Conservation (phyloP, 768 basidiomycete genomes). For the Suillus occidentalis region DNA sequence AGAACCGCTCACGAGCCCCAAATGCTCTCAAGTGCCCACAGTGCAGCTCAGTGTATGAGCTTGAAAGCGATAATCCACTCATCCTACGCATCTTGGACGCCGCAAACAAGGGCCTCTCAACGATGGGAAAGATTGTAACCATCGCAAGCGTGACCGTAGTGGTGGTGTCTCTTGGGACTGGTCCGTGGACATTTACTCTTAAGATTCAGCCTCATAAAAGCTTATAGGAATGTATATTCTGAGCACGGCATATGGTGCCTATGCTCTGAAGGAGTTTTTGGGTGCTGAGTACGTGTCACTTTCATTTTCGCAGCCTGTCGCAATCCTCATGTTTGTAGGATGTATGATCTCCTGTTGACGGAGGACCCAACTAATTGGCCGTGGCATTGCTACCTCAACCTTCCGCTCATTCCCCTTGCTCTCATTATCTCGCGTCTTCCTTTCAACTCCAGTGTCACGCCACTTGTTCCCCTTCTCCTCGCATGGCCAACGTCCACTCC, state of each 20-base stretch:
- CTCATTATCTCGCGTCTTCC: conserved; percentile 65
- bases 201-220: conserved; percentile 32
- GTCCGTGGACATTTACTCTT: conserved; percentile 39
- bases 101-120: conserved; percentile 50
- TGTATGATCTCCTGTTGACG: conserved; percentile 64
- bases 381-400: conserved; percentile 71
- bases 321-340: conserved; percentile 33
- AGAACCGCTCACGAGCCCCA: conserved; percentile 46
- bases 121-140: conserved; percentile 52
- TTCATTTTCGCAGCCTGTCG: neutral
- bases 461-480: conserved; percentile 23
- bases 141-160: conserved; percentile 49
- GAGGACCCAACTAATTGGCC: conserved; percentile 75
- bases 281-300: conserved; percentile 55
- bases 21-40: conserved; percentile 83
- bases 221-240: conserved; percentile 45
- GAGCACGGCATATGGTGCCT: conserved; percentile 68
- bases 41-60: conserved; percentile 63
- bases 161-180: conserved; percentile 57
- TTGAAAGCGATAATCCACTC: conserved; percentile 63
- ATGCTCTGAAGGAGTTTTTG: conserved; percentile 67
- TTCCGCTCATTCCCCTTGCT: conserved; percentile 68
- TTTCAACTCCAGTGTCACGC: conserved; percentile 28
- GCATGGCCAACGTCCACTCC: conserved; percentile 33
- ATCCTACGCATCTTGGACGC: conserved; percentile 50